These are phyloP conservation scores for Russula vinacea DNA, from an alignment of 768 basidiomycete species.

Conservation along the genomic window DNA sequence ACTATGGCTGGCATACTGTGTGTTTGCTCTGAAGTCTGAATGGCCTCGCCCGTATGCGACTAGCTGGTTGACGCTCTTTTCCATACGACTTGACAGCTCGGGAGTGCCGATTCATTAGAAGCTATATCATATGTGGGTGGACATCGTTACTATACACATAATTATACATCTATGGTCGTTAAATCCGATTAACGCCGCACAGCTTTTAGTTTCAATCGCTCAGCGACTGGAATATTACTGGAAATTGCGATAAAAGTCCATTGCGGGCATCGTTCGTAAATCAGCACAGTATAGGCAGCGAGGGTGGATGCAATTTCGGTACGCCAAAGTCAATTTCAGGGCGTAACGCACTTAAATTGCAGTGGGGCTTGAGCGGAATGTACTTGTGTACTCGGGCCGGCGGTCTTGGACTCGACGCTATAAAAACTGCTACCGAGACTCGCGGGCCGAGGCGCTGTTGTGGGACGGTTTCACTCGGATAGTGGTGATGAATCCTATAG, in stretches of 20 bases:
- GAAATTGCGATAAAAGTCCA: not conserved
- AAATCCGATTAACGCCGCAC: not conserved
- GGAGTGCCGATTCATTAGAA: not conserved
- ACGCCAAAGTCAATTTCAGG: not conserved
- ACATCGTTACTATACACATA: slow-evolving; percentile 7
- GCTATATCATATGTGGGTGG: slow-evolving; percentile 7
- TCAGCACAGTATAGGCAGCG: not conserved
- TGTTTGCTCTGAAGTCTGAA: not conserved
- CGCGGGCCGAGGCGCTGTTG: slow-evolving; percentile 43
- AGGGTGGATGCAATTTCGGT: not conserved
- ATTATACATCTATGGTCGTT: slow-evolving; percentile 3
- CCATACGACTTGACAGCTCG: not conserved
- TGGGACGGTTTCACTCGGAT: slow-evolving; percentile 57
- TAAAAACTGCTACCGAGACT: slow-evolving; percentile 16
- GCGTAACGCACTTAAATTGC: slow-evolving; percentile 32
- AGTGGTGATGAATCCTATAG: slow-evolving; percentile 53
- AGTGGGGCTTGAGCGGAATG: slow-evolving; percentile 34
- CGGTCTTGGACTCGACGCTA: slow-evolving; percentile 4
- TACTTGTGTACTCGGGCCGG: slow-evolving; percentile 5
- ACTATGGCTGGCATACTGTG: not conserved
- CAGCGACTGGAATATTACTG: slow-evolving; percentile 12
- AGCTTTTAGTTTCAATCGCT: slow-evolving; percentile 2
- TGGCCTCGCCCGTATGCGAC: not conserved
- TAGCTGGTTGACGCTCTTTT: not conserved
- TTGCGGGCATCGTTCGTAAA: not conserved